Base-by-base conservation (phyloP, 345 rosid species). In the Camelina laxa region DNA sequence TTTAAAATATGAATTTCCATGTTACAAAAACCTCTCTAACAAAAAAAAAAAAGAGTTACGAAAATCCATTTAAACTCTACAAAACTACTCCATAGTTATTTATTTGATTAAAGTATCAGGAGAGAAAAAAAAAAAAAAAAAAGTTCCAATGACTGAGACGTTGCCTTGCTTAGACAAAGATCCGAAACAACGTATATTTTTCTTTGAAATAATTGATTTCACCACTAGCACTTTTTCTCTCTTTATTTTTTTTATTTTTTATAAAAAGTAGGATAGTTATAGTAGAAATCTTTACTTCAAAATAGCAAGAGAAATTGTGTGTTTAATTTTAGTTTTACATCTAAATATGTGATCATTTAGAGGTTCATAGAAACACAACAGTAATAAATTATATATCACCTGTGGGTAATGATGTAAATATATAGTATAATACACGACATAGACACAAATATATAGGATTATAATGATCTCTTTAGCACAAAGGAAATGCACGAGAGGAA, bases 401-500 rank as follows among this genome's bases (percentile, higher is more conserved):
- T 5, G 36, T 49, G 70, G 58, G 11, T 2, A n/a, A n/a, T 24
- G 3, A 24, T 24, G 4, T 3, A 24, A 3, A 3, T 27, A 39
- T 21, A 35, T 9, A n/a, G n/a, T n/a, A 38, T 20, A 55, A 16
- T 31, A 35, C 56, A 57, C 45, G 74, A 50, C 61, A 39, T 38
- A 50, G 17, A 39, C 69, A 75, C 15, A 51, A 1, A 51, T 35
- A 69, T 39, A 60, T 27, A 51, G 4, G 16, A 60, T 13, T 31
- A 31, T 30, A 42, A 24, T 47, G 67, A 64, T 70, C 54, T 31
- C 76, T 64, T 77, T 24, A 42, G 39, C 60, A 71, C 72, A 59
- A 71, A 77, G 76, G 9, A 77, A 77, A 65, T 67, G 50, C 72
- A 65, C 45, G 44, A 77, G 65, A 65, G 62, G 80, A 58, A 57